A percentile compares a stretch with the other conserved stretches of the same genome.
phyloP scores from a whole-genome alignment of 1,139 yeast species.

The Saccharomycopsis hybrid region DNA sequence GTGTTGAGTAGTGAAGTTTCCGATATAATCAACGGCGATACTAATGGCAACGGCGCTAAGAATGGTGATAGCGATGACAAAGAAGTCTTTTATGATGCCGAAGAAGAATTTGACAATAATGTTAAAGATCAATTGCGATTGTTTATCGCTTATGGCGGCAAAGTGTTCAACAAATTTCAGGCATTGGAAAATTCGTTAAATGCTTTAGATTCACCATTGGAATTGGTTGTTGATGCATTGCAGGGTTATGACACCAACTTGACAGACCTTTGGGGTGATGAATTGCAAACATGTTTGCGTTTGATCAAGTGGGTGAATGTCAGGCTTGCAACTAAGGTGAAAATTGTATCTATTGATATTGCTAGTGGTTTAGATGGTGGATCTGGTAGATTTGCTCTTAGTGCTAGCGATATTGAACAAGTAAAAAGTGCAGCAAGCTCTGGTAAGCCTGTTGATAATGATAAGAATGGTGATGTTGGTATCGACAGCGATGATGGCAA shows the following conservation, averaged over 20 bases:
- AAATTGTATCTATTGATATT: slow-evolving; percentile 66
- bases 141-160: slow-evolving; percentile 52
- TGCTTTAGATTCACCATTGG: slow-evolving; percentile 66
- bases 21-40: slow-evolving; percentile 28
- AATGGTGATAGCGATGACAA: slow-evolving; percentile 22
- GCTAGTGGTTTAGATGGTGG: slow-evolving; percentile 87
- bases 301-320: slow-evolving; percentile 66
- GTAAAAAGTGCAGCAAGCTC: no score
- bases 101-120: slow-evolving; percentile 29
- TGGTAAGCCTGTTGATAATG: no score
- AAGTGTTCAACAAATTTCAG: slow-evolving; percentile 34
- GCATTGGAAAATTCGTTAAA: slow-evolving; percentile 33
- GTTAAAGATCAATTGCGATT: slow-evolving; percentile 42
- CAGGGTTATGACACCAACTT: slow-evolving; percentile 77
- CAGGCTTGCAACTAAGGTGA: slow-evolving; percentile 38
- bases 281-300: slow-evolving; percentile 37
- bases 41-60: slow-evolving; percentile 12
- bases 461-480: no score
- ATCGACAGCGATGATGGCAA: slow-evolving; percentile 23
- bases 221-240: slow-evolving; percentile 71
- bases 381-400: slow-evolving; percentile 47
- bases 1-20: slow-evolving; percentile 35
- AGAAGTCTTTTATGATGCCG: slow-evolving; percentile 24
- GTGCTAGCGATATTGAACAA: slow-evolving; percentile 7
- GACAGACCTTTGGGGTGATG: slow-evolving; percentile 41